Percentiles rank a stretch among this genome's conserved stretches.
Evolutionary conservation across 495 filamentous ascomycete species (phyloP).

Genomic region (Daldinia vernicosa): DNA sequence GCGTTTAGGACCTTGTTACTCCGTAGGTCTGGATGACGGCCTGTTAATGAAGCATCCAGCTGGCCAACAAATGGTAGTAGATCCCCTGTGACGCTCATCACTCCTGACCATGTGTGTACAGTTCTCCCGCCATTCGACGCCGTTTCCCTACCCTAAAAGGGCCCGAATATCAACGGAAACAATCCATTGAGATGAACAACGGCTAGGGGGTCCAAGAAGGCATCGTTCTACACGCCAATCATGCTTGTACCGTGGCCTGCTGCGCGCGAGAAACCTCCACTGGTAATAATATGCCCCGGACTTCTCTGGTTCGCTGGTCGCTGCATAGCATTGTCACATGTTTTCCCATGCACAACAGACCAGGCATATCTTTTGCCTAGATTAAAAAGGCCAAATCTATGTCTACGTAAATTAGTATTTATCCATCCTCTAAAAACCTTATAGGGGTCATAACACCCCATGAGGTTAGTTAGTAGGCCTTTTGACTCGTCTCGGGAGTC

Average conservation of each 20-base stretch:
- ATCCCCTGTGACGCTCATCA: conserved; percentile 58
- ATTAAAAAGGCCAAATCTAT: conserved; percentile 7
- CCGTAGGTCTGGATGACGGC: conserved; percentile 6
- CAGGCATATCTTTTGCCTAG: conserved; percentile 34
- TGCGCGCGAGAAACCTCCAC: conserved; percentile 49
- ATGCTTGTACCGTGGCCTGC: conserved; percentile 42
- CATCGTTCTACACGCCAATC: conserved; percentile 50
- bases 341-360: conserved; percentile 48
- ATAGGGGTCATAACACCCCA: neutral
- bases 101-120: conserved; percentile 53
- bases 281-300: conserved; percentile 47
- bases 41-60: conserved; percentile 46
- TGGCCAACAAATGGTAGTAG: conserved; percentile 58
- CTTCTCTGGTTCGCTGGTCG: conserved; percentile 10
- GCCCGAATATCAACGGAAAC: conserved; percentile 36
- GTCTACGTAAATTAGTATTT: neutral
- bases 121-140: neutral
- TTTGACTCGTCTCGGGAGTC: neutral
- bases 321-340: conserved; percentile 53
- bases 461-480: neutral
- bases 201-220: conserved; percentile 35
- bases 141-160: conserved; percentile 10
- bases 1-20: neutral
- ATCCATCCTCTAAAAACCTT: neutral
- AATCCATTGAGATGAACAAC: conserved; percentile 41